These are phyloP conservation scores for Alternaria consortialis DNA, from an alignment of 2,329 filamentous ascomycete genomes.

Conservation along the genomic window DNA sequence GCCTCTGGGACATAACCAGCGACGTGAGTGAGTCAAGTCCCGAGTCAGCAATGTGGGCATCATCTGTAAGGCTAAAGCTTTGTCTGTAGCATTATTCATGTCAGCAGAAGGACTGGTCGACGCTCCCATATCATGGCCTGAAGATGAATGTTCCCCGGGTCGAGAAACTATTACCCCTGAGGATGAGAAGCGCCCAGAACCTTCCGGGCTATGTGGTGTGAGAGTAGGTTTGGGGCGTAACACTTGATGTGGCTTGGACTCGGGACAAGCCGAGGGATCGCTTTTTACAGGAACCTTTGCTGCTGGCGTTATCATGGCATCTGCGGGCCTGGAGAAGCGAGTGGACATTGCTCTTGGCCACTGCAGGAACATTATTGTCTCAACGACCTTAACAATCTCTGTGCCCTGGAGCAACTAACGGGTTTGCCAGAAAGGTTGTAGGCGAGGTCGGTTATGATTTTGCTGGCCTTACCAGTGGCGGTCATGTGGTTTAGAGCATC, in stretches of 20 bases:
- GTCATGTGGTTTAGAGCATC: background rate
- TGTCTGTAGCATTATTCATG: background rate
- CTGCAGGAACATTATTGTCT: background rate
- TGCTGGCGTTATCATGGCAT: background rate
- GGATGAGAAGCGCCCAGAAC: background rate
- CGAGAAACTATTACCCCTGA: background rate
- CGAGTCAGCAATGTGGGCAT: background rate
- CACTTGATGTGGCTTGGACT: background rate
- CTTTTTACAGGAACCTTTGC: background rate
- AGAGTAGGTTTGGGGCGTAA: background rate
- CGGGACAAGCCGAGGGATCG: background rate
- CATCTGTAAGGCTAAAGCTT: background rate
- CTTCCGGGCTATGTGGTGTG: background rate
- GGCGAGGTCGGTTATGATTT: background rate
- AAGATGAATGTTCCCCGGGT: background rate
- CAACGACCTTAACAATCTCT: background rate
- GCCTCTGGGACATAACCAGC: background rate
- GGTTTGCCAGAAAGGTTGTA: background rate
- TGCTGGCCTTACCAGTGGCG: background rate
- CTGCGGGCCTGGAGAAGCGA: background rate
- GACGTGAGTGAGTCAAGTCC: background rate
- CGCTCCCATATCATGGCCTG: background rate
- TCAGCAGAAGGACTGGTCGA: background rate
- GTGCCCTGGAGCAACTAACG: background rate
- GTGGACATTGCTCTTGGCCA: background rate